Conservation (phyloP, 345 rosid species). For the Hirschfeldia incana region DNA sequence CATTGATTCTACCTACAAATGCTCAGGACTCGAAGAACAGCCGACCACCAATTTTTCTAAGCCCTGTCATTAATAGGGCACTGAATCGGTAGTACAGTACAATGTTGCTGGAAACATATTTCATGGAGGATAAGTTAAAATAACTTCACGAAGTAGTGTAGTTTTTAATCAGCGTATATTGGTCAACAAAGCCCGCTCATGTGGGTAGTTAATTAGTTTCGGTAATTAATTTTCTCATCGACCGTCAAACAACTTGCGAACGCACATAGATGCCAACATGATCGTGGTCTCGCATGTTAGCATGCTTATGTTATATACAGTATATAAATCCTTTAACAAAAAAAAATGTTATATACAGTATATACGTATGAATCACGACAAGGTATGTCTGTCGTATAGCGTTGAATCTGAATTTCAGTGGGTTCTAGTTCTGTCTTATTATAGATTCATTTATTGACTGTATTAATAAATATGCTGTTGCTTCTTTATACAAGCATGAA, state of each 20-base stretch:
- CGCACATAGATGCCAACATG: constrained; percentile 14
- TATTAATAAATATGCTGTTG: neutral
- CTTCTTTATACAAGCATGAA: neutral
- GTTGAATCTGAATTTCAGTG: constrained; percentile 26
- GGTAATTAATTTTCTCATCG: neutral
- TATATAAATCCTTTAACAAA: no score
- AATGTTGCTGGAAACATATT: neutral
- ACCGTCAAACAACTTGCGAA: constrained; percentile 10
- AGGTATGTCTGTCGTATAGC: constrained; percentile 39
- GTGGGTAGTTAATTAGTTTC: constrained; percentile 7
- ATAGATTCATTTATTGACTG: neutral
- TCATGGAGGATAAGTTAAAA: neutral
- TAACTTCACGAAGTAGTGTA: neutral
- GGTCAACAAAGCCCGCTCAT: constrained; percentile 1
- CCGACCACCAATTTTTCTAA: neutral
- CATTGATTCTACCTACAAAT: neutral
- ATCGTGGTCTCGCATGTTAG: constrained; percentile 15
- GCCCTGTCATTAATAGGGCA: neutral
- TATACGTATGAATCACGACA: constrained; percentile 17
- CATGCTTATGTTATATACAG: constrained; percentile 3
- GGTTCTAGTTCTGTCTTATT: constrained; percentile 19
- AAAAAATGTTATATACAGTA: neutral
- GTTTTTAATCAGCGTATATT: neutral
- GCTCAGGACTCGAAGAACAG: neutral
- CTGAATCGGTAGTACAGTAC: neutral